Percentiles rank a stretch among this genome's conserved stretches.
Conservation (phyloP, 202 grass and related monocot species). For the Panicum hallii region DNA sequence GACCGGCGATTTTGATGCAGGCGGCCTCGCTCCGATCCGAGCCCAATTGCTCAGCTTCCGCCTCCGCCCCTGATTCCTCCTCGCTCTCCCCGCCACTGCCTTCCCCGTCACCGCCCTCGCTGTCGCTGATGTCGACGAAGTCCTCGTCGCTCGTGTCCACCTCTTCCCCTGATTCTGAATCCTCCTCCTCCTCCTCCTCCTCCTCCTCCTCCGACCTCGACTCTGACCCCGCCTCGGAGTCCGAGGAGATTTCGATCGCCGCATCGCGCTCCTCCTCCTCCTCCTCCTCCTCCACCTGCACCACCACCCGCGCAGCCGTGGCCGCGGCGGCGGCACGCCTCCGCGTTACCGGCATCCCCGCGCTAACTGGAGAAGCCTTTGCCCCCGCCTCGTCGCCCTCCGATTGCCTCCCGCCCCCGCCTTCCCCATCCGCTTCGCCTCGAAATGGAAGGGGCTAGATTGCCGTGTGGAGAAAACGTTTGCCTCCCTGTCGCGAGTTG, state of each 20-base stretch:
- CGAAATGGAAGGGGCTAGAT: constrained; percentile 16
- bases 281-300: background rate
- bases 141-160: constrained; percentile 49
- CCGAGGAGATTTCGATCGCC: constrained; percentile 63
- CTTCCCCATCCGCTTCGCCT: background rate
- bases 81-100: constrained; percentile 29
- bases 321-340: constrained; percentile 17
- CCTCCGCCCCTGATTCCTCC: constrained; percentile 29
- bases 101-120: constrained; percentile 31
- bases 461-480: constrained; percentile 13
- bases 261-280: constrained; percentile 7
- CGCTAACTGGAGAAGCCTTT: background rate
- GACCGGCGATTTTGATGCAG: constrained; percentile 60
- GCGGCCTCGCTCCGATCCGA: constrained; percentile 43
- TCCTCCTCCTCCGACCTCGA: constrained; percentile 54
- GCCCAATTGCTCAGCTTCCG: constrained; percentile 13
- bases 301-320: background rate
- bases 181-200: constrained; percentile 55
- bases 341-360: constrained; percentile 52
- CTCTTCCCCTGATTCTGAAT: constrained; percentile 15
- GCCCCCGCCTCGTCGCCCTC: background rate
- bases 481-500: background rate
- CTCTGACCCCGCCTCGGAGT: constrained; percentile 46
- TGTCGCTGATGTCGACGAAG: constrained; percentile 50
- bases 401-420: constrained; percentile 17